Evolutionary conservation across 129 eudicot genomes (phyloP).

Genomic region (Escallonia rubra): DNA sequence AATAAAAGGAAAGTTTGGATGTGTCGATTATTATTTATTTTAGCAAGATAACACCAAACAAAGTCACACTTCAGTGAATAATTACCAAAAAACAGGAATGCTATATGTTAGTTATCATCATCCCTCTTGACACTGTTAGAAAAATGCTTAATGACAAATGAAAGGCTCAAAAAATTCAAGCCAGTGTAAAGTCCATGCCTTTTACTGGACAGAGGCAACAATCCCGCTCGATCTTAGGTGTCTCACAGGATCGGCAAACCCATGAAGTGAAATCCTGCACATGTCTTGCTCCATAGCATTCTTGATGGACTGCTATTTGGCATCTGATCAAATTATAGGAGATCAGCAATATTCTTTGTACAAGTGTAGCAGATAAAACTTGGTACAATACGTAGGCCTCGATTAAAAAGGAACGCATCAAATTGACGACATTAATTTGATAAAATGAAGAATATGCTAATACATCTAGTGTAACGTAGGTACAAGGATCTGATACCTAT

Average conservation of each 20-base stretch:
- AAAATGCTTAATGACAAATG: not conserved
- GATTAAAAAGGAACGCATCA: too few relatives aligned
- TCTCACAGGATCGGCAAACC: slow-evolving; percentile 95
- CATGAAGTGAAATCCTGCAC: slow-evolving; percentile 90
- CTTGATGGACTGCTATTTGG: slow-evolving; percentile 99
- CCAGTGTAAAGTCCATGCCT: slow-evolving; percentile 42
- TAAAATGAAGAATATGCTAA: too few relatives aligned
- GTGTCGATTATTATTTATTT: too few relatives aligned
- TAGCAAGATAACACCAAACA: too few relatives aligned
- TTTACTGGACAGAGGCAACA: slow-evolving; percentile 99
- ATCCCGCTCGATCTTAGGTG: slow-evolving; percentile 84
- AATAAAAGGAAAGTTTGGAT: too few relatives aligned
- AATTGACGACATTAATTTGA: too few relatives aligned
- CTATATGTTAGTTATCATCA: not conserved
- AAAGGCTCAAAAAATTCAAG: not conserved
- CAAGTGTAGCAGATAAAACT: too few relatives aligned
- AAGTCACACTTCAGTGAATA: too few relatives aligned
- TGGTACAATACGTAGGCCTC: too few relatives aligned
- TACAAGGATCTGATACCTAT: slow-evolving; percentile 37
- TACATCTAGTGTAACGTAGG: too few relatives aligned
- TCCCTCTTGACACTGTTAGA: not conserved
- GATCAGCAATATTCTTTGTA: too few relatives aligned
- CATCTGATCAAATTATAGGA: slow-evolving; percentile 42
- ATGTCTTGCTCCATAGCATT: slow-evolving; percentile 93
- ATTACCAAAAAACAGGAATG: not conserved